Evolutionary conservation across 2,329 filamentous ascomycete genomes (phyloP), one percentile per base, ranked within the genome.

Genomic region (Nectriaceae sp.): DNA sequence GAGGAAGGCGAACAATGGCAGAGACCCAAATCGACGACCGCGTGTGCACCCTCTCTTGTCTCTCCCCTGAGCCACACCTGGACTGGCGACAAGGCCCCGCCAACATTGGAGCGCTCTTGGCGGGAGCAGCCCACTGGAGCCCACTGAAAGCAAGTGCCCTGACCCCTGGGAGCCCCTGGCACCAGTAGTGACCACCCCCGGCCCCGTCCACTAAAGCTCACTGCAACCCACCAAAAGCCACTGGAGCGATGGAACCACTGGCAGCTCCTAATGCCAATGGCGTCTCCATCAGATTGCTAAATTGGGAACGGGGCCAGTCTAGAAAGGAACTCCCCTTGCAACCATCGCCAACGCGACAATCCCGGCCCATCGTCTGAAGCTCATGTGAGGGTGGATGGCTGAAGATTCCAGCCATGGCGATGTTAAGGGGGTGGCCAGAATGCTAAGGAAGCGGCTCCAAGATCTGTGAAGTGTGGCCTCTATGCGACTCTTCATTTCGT

Each of bases 111-210:
- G 33, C 16, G 33, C 13, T 16, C 33, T 36, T 36, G 33, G 37
- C 37, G 37, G 37, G 5, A 20, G 16, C 8, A 39, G n/a, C 37
- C 37, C 37, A 39, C 37, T 39, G 19, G 20, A 39, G 18, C 16
- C 37, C 37, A 36, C 33, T 36, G 33, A 15, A 36, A 20, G 37
- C 33, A 6, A 6, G 24, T 16, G 37, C 37, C 37, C 37, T n/a
- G 37, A 18, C 37, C 37, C 37, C 37, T 39, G 37, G 37, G 18
- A 39, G 8, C 37, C 37, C 37, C 37, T 39, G 37, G 37, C 8
- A n/a, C 37, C 37, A 39, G 5, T 36, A 36, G 16, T n/a, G 33
- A n/a, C 20, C 11, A 15, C 33, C 33, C 11, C 33, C 37, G 13
- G n/a, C 37, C 16, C 8, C 5, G 16, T 11, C 18, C 37, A 39